Percentiles rank a stretch among this genome's conserved stretches.
Evolutionary conservation across 1,139 yeast species (phyloP).

Genomic region (Blastobotrys arbuscula): DNA sequence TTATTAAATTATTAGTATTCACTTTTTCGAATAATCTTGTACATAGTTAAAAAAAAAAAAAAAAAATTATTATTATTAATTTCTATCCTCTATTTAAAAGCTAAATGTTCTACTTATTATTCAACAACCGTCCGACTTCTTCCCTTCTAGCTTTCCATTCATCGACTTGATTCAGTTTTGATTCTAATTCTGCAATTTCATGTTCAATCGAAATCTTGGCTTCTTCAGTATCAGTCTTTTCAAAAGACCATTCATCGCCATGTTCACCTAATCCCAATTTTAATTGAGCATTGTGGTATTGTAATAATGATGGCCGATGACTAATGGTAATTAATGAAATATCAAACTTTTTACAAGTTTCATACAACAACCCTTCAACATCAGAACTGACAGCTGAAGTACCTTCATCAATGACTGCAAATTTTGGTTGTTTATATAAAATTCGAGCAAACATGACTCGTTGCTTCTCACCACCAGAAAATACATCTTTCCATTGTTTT

Average conservation of each 20-base stretch:
- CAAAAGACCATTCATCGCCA: slow-evolving; percentile 44
- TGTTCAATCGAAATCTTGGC: slow-evolving; percentile 33
- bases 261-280: slow-evolving; percentile 59
- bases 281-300: slow-evolving; percentile 67
- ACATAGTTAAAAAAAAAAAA: neutral
- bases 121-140: slow-evolving; percentile 27
- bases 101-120: slow-evolving; percentile 13
- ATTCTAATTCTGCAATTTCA: slow-evolving; percentile 32
- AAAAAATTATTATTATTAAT: too few relatives aligned
- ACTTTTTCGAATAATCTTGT: too few relatives aligned
- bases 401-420: slow-evolving; percentile 85
- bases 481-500: slow-evolving; percentile 84
- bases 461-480: slow-evolving; percentile 95
- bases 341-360: slow-evolving; percentile 59
- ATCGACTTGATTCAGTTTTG: slow-evolving; percentile 30
- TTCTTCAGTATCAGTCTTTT: slow-evolving; percentile 28
- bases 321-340: slow-evolving; percentile 80
- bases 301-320: slow-evolving; percentile 79
- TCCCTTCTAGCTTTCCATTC: slow-evolving; percentile 31
- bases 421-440: slow-evolving; percentile 71
- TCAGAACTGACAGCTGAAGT: slow-evolving; percentile 91
- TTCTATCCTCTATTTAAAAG: neutral
- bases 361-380: slow-evolving; percentile 85
- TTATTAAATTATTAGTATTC: neutral
- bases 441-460: slow-evolving; percentile 86